These are phyloP conservation scores for Didymella exigua DNA, from an alignment of 2,329 filamentous ascomycete species.

Conservation along the genomic window DNA sequence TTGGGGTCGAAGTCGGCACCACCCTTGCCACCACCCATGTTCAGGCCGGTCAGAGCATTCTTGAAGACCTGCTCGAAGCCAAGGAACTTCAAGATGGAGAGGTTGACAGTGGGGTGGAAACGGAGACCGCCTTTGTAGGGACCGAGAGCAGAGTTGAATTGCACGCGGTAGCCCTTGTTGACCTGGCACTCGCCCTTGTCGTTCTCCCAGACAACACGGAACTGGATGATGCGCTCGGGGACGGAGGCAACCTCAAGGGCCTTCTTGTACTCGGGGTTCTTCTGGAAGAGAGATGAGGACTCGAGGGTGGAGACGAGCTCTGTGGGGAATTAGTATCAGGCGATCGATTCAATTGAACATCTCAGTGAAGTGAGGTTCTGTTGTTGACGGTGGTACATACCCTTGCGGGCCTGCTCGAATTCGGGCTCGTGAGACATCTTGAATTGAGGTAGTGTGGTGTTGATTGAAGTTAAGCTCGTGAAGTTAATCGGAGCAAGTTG, in stretches of 20 bases:
- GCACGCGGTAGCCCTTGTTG: conserved; percentile 94
- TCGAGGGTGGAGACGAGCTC: conserved; percentile 96
- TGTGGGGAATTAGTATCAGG: conserved; percentile 45
- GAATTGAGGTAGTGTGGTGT: conserved; percentile 18
- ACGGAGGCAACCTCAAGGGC: conserved; percentile 86
- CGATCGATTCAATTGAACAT: background rate
- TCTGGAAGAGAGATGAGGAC: conserved; percentile 88
- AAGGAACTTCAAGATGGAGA: conserved; percentile 87
- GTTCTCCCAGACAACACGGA: conserved; percentile 96
- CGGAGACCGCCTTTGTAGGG: conserved; percentile 98
- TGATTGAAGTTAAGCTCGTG: conserved; percentile 17
- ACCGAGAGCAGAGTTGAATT: conserved; percentile 97
- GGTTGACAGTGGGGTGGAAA: conserved; percentile 88
- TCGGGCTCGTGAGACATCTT: conserved; percentile 86
- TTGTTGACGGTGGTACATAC: conserved; percentile 56
- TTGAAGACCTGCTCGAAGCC: conserved; percentile 99
- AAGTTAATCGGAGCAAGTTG: conserved; percentile 16
- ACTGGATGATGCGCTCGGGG: conserved; percentile 95
- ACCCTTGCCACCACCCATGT: conserved; percentile 97
- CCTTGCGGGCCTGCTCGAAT: conserved; percentile 98
- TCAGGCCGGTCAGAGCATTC: conserved; percentile 94
- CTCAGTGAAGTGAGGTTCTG: background rate
- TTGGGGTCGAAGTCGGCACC: conserved; percentile 99
- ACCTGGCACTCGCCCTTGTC: conserved; percentile 87
- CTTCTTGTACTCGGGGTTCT: conserved; percentile 92